Evolutionary conservation across 2,329 filamentous ascomycete species (phyloP).

Genomic region (Diaporthe vaccinii): DNA sequence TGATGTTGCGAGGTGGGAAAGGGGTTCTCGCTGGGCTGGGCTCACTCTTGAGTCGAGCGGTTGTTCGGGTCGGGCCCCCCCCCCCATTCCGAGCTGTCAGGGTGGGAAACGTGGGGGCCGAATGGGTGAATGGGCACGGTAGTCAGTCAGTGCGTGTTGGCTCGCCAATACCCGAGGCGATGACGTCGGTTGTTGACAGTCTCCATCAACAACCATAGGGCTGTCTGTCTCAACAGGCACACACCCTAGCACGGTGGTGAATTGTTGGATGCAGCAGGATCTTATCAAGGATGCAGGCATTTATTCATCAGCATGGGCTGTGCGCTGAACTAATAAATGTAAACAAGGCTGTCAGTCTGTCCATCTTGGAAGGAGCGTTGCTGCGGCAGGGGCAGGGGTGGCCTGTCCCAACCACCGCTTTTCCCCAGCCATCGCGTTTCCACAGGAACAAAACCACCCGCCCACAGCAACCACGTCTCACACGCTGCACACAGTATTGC

Average conservation of each 20-base stretch:
- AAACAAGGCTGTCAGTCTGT: slow-evolving; percentile 10
- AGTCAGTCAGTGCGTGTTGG: slow-evolving; percentile 15
- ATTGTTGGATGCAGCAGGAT: slow-evolving; percentile 5
- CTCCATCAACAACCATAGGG: not conserved
- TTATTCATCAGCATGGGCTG: not conserved
- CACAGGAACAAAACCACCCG: slow-evolving; percentile 39
- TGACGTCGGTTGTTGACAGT: slow-evolving; percentile 29
- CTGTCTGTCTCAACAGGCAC: not conserved
- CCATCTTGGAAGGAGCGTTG: slow-evolving; percentile 12
- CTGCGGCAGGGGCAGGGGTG: slow-evolving; percentile 28
- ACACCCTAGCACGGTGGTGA: not conserved
- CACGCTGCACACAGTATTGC: slow-evolving; percentile 10
- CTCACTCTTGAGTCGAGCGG: not conserved
- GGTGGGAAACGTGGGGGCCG: slow-evolving; percentile 19
- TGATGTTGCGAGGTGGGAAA: not conserved
- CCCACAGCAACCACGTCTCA: slow-evolving; percentile 33
- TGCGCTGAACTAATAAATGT: not conserved
- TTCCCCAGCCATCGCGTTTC: slow-evolving; percentile 42
- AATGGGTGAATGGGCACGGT: not conserved
- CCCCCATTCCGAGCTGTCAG: slow-evolving; percentile 1
- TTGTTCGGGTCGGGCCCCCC: not conserved
- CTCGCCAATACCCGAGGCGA: slow-evolving; percentile 31
- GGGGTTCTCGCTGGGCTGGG: not conserved
- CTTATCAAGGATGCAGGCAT: not conserved
- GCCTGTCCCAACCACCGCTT: slow-evolving; percentile 40